These are phyloP conservation scores for Boletus nobilissimus DNA, from an alignment of 1,284 basidiomycete genomes.

Conservation along the genomic window DNA sequence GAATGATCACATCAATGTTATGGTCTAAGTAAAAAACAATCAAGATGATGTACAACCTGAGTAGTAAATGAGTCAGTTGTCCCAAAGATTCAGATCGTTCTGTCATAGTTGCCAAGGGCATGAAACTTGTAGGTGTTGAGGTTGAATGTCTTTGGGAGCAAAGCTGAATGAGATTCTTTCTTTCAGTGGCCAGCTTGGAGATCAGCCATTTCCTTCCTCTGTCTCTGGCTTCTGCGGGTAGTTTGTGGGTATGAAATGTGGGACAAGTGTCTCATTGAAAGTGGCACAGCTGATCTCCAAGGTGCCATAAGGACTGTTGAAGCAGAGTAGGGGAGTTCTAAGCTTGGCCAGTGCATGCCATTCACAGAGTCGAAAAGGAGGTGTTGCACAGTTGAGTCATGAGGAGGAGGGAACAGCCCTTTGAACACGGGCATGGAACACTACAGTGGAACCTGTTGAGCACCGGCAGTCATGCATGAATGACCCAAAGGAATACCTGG, in stretches of 20 bases:
- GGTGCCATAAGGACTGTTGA: neutral
- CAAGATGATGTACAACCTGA: conserved; percentile 1
- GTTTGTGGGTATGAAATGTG: neutral
- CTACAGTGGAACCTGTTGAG: neutral
- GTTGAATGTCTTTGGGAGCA: conserved; percentile 12
- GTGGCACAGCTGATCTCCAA: neutral
- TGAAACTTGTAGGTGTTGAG: conserved; percentile 24
- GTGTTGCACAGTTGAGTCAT: neutral
- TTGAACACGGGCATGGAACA: neutral
- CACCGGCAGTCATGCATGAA: too few relatives aligned
- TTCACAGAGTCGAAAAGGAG: conserved; percentile 4
- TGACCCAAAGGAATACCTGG: neutral
- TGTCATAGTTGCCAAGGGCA: conserved; percentile 12
- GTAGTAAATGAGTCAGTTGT: conserved; percentile 8
- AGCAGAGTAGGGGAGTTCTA: neutral
- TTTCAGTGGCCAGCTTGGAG: too few relatives aligned
- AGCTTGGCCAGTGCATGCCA: conserved; percentile 22
- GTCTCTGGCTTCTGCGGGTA: neutral
- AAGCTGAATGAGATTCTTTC: neutral
- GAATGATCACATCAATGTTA: too few relatives aligned
- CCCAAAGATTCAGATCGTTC: neutral
- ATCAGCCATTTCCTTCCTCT: neutral
- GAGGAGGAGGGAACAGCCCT: neutral
- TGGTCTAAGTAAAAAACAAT: too few relatives aligned
- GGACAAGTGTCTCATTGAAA: neutral